Evolutionary conservation across 73 alveolate species (phyloP).

Genomic region (Blepharisma japonicum): DNA sequence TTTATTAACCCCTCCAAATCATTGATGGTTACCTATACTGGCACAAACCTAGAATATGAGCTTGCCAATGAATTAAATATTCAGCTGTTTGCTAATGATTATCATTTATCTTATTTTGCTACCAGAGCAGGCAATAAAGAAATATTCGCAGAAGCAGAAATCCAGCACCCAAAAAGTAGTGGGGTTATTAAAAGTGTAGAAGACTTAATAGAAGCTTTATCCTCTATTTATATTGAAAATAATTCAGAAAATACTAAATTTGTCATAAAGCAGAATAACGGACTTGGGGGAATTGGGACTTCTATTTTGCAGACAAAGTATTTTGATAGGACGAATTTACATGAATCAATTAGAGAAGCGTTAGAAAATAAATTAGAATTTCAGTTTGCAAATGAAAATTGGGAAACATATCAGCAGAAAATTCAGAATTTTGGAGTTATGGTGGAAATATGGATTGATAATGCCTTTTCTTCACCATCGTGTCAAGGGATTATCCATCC

Average conservation of each 20-base stretch:
- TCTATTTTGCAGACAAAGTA: not conserved
- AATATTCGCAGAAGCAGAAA: constrained; percentile 4
- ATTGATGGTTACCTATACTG: not conserved
- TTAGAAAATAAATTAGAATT: not conserved
- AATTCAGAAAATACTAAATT: not conserved
- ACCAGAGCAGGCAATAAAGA: not conserved
- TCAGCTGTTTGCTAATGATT: not conserved
- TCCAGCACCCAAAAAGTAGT: not conserved
- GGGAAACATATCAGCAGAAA: not conserved
- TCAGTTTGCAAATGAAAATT: not conserved
- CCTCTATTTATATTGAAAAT: not conserved
- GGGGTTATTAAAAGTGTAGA: not conserved
- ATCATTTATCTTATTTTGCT: not conserved
- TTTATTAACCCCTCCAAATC: not conserved
- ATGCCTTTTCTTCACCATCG: constrained; percentile 1
- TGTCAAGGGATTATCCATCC: not conserved
- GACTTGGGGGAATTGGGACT: not conserved
- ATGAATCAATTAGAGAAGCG: not conserved
- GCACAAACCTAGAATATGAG: constrained; percentile 4
- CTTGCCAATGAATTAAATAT: not conserved
- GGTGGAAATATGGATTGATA: not conserved
- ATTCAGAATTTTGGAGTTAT: not conserved
- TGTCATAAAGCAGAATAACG: not conserved
- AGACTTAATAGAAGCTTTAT: constrained; percentile 1
- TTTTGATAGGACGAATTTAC: not conserved